Base-by-base conservation (phyloP, 169 alveolate genomes). In the Cryptosporidium meleagridis region DNA sequence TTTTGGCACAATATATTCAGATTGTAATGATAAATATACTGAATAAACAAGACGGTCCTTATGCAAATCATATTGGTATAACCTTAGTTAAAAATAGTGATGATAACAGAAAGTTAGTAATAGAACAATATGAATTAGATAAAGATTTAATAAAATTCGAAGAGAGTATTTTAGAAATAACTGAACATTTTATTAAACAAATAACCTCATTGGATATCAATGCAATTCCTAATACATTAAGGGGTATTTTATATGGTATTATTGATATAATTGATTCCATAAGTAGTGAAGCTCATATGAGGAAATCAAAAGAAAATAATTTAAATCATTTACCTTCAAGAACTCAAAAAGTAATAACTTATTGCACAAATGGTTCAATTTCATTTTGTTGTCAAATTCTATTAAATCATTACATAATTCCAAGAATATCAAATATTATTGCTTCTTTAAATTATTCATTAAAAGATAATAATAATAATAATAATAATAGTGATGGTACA, bases 221-320 rank as follows among this genome's bases (percentile, higher is more conserved):
- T 21, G 65, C 69, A 23, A 80, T 80, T 5, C 89, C 89, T n/a
- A 33, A 80, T 45, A 59, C 89, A 41, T 26, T 80, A n/a, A 59
- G 89, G 44, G 89, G 89, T 44, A 41, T 80, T 26, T 29, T 80
- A 35, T 80, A 80, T 51, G 89, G 89, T 45, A 65, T 80, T 26
- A 61, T 80, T 12, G 89, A 80, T 51, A 80, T 67, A n/a, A 80
- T 80, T 23, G 89, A 80, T 51, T 80, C 75, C 8, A 59, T 73
- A 33, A 73, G 86, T 37, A 55, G 86, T 33, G 71, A 73, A 12
- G 86, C 86, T 26, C 70, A 65, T 62, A 41, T 80, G 41, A 44
- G 33, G 6, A 80, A 65, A 31, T 62, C 62, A 26, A 35, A 65
- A 41, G 72, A 65, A 37, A 80, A 65, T 39, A 65, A 65, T 23